Conservation (phyloP, 495 filamentous ascomycete species). For the Podospora pseudoanserina region DNA sequence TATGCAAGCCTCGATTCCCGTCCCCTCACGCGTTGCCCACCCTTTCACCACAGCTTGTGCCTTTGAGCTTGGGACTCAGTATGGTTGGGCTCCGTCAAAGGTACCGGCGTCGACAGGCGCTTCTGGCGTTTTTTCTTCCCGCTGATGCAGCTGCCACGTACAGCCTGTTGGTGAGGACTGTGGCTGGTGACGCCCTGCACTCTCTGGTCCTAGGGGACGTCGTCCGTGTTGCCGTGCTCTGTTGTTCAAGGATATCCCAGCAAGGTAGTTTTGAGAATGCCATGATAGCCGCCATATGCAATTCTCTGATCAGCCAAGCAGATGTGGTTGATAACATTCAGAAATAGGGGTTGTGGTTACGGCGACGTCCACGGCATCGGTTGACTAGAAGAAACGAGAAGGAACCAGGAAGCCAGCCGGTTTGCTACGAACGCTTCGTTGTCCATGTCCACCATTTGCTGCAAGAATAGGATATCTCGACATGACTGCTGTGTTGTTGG, state of each 20-base stretch:
- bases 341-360: neutral
- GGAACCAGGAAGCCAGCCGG: neutral
- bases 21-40: neutral
- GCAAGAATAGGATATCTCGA: neutral
- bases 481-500: neutral
- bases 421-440: neutral
- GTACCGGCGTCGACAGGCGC: neutral
- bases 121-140: conserved; percentile 1
- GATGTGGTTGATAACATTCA: neutral
- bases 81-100: conserved; percentile 3
- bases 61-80: neutral
- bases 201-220: neutral
- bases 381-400: neutral
- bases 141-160: conserved; percentile 6
- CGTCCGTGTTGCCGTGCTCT: conserved; percentile 1
- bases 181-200: neutral
- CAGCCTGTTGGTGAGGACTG: neutral
- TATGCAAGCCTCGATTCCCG: conserved; percentile 5
- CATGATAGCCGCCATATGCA: neutral
- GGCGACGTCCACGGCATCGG: conserved; percentile 1
- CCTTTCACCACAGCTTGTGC: neutral
- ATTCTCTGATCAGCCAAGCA: neutral
- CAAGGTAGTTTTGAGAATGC: neutral
- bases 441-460: neutral
- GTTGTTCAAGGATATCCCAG: neutral